Percentiles rank a stretch among this genome's conserved stretches.
Conservation (phyloP, 1,284 basidiomycete species). For the Somion occarium region DNA sequence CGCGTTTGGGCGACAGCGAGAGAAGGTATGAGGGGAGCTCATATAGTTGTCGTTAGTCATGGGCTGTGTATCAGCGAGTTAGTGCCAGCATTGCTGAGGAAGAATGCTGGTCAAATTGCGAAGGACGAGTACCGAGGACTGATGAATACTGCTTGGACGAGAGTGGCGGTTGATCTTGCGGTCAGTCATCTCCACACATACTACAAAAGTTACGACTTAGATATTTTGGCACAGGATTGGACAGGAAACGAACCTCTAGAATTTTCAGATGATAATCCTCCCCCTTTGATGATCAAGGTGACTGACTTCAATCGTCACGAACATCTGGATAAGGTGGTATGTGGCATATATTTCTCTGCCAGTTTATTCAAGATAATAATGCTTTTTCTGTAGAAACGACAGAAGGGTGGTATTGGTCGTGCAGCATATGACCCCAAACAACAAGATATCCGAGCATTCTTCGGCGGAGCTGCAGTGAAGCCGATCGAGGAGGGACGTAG, state of each 20-base stretch:
- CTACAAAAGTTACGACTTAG: no score
- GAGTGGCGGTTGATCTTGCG: constrained; percentile 44
- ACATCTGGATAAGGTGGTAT: constrained; percentile 54
- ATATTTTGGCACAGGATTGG: constrained; percentile 19
- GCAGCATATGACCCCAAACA: constrained; percentile 72
- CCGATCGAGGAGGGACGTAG: constrained; percentile 23
- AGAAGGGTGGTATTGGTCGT: constrained; percentile 75
- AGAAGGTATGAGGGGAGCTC: constrained; percentile 35
- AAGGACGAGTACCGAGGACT: constrained; percentile 46
- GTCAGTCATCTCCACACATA: no score
- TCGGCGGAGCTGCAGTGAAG: constrained; percentile 44
- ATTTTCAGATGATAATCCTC: constrained; percentile 23
- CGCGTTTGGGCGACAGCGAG: constrained; percentile 42
- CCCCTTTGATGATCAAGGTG: constrained; percentile 38
- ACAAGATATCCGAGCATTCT: constrained; percentile 72
- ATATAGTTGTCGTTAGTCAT: constrained; percentile 77
- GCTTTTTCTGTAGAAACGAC: constrained; percentile 48
- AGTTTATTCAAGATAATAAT: neutral
- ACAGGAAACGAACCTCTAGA: constrained; percentile 23
- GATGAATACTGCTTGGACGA: constrained; percentile 69
- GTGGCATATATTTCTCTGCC: constrained; percentile 19
- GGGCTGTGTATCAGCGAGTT: constrained; percentile 74
- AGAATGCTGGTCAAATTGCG: constrained; percentile 29
- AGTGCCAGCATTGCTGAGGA: constrained; percentile 44
- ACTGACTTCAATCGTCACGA: constrained; percentile 51